Percentiles rank a stretch among this genome's conserved stretches.
Conservation (phyloP, 495 filamentous ascomycete genomes). For the Apiosordaria backusii region DNA sequence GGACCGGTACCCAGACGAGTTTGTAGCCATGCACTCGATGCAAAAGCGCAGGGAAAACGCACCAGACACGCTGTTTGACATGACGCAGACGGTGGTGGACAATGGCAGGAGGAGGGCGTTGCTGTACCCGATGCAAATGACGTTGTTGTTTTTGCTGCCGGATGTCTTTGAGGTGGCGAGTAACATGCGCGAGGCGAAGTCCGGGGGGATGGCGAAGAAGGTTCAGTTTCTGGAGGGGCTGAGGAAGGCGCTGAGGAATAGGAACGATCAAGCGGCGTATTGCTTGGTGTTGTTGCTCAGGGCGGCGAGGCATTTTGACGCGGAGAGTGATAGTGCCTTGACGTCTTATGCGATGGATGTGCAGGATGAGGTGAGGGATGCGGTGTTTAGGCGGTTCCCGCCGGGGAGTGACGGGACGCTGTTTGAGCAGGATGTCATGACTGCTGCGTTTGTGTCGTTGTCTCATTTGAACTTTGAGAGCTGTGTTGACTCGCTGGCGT, state of each 20-base stretch:
- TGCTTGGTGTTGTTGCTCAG: conserved; percentile 58
- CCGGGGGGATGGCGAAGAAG: conserved; percentile 56
- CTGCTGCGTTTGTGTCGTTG: conserved; percentile 61
- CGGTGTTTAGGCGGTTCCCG: conserved; percentile 54
- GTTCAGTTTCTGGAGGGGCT: conserved; percentile 58
- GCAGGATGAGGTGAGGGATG: conserved; percentile 61
- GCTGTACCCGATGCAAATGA: conserved; percentile 59
- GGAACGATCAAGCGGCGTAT: conserved; percentile 58
- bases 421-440: conserved; percentile 59
- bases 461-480: conserved; percentile 55
- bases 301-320: conserved; percentile 56
- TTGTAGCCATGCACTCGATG: conserved; percentile 54
- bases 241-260: conserved; percentile 54
- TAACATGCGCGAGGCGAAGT: conserved; percentile 57
- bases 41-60: conserved; percentile 57
- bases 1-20: conserved; percentile 58
- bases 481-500: conserved; percentile 50
- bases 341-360: conserved; percentile 63
- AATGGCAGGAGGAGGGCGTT: conserved; percentile 48
- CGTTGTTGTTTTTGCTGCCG: conserved; percentile 57
- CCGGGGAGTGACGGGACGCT: conserved; percentile 34
- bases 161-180: conserved; percentile 64
- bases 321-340: conserved; percentile 57
- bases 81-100: conserved; percentile 55
- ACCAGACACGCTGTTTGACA: conserved; percentile 62